Conservation (phyloP, 1,284 basidiomycete species). For the Volvariella volvacea region DNA sequence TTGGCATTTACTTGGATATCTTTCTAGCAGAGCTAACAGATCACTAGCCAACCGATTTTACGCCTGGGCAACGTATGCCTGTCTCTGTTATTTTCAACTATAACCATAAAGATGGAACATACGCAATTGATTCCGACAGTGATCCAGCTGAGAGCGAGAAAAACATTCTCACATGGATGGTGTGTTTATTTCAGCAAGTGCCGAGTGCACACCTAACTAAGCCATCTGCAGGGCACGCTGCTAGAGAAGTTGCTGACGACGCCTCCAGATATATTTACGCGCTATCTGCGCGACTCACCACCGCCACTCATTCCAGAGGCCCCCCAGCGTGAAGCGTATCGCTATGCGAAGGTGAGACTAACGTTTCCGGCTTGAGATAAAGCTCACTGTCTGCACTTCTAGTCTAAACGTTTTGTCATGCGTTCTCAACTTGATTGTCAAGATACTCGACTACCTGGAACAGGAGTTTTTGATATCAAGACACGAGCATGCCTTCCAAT, state of each 20-base stretch:
- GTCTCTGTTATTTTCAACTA: conserved; percentile 64
- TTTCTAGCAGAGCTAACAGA: conserved; percentile 2
- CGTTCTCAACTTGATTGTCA: conserved; percentile 93
- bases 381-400: conserved; percentile 5
- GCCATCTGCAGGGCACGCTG: conserved; percentile 84
- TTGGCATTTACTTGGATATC: conserved; percentile 23
- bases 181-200: conserved; percentile 25
- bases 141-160: conserved; percentile 42
- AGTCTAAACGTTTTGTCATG: conserved; percentile 82
- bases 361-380: background rate
- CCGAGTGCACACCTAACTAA: no score
- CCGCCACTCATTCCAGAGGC: conserved; percentile 28
- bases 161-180: conserved; percentile 80
- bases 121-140: conserved; percentile 75
- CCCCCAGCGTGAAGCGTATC: conserved; percentile 62
- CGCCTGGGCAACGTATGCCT: conserved; percentile 78
- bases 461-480: conserved; percentile 94
- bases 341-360: conserved; percentile 68
- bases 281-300: conserved; percentile 45
- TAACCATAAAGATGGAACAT: conserved; percentile 52
- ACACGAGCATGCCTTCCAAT: conserved; percentile 86
- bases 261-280: conserved; percentile 57
- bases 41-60: conserved; percentile 57
- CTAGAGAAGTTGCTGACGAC: conserved; percentile 87
- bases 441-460: conserved; percentile 78